phyloP scores from a whole-genome alignment of 108 stramenopile species.

The Nannochloropsis salina region DNA sequence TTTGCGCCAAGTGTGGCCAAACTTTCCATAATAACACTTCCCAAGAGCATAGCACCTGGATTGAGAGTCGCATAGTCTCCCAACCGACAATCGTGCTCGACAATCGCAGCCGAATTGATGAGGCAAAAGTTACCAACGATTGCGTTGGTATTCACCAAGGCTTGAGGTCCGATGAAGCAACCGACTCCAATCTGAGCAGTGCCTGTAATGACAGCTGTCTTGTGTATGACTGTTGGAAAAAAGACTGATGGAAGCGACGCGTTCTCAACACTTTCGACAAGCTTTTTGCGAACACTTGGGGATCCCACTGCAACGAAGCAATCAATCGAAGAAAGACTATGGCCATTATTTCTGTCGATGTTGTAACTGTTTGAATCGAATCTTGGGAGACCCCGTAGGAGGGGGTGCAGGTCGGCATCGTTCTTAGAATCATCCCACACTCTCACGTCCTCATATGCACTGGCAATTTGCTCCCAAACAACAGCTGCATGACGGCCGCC shows the following conservation, averaged over 20 bases:
- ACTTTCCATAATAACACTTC: constrained; percentile 6
- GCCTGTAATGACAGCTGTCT: not conserved
- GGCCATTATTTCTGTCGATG: not conserved
- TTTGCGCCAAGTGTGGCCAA: not conserved
- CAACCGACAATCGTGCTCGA: constrained; percentile 5
- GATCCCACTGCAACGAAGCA: constrained; percentile 5
- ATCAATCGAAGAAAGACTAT: not conserved
- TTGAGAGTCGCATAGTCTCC: not conserved
- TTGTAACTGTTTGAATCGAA: not conserved
- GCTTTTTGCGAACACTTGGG: constrained; percentile 5
- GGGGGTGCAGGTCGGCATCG: not conserved
- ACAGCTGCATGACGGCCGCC: constrained; percentile 2
- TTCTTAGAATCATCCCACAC: not conserved
- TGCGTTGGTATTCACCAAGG: constrained; percentile 11
- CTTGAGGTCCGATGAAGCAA: not conserved
- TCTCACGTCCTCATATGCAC: not conserved
- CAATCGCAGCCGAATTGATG: constrained; percentile 11
- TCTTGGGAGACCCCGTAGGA: not conserved
- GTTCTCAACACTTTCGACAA: constrained; percentile 6
- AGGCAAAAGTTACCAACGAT: not conserved
- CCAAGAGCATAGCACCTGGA: constrained; percentile 11
- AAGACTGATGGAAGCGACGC: constrained; percentile 11
- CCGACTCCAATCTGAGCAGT: not conserved
- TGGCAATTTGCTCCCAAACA: not conserved
- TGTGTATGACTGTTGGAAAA: constrained; percentile 5